Percentiles rank a stretch among this genome's conserved stretches.
Conservation (phyloP, 2,329 filamentous ascomycete genomes). For the Dryadomyces sulphureus region DNA sequence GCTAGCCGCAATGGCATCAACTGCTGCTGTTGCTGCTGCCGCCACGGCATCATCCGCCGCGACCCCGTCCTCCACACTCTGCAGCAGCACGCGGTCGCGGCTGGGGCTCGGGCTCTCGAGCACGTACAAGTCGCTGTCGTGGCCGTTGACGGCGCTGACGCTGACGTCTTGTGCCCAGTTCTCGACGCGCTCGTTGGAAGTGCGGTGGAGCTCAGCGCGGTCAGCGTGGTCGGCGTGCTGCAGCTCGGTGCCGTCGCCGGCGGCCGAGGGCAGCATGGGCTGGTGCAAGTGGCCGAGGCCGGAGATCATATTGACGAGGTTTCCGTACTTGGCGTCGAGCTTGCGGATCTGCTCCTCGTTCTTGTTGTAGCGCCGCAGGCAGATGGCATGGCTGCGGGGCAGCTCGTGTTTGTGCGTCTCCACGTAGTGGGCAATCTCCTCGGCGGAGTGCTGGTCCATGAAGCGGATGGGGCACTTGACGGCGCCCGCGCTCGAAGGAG, state of each 20-base stretch:
- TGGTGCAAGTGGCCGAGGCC: slow-evolving; percentile 78
- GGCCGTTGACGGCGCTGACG: slow-evolving; percentile 28
- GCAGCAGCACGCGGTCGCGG: neutral
- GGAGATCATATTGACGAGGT: slow-evolving; percentile 85
- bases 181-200: slow-evolving; percentile 59
- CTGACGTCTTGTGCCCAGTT: slow-evolving; percentile 74
- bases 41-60: too few species aligned
- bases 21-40: too few species aligned
- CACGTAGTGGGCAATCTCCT: slow-evolving; percentile 87
- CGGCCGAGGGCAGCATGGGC: slow-evolving; percentile 57
- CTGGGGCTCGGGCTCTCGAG: neutral
- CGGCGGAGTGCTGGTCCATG: slow-evolving; percentile 79
- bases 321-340: slow-evolving; percentile 88
- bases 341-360: slow-evolving; percentile 75
- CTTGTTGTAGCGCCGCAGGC: slow-evolving; percentile 76
- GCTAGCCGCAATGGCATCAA: slow-evolving; percentile 25
- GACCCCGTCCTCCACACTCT: neutral
- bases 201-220: slow-evolving; percentile 24
- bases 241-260: slow-evolving; percentile 28
- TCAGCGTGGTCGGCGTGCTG: neutral
- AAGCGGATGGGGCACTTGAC: slow-evolving; percentile 79
- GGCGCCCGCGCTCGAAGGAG: slow-evolving; percentile 33
- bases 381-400: slow-evolving; percentile 84
- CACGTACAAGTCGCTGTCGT: slow-evolving; percentile 12
- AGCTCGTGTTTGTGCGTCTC: slow-evolving; percentile 92